Base-by-base conservation (phyloP, 345 rosid genomes). In the Aquilaria yunnanensis region DNA sequence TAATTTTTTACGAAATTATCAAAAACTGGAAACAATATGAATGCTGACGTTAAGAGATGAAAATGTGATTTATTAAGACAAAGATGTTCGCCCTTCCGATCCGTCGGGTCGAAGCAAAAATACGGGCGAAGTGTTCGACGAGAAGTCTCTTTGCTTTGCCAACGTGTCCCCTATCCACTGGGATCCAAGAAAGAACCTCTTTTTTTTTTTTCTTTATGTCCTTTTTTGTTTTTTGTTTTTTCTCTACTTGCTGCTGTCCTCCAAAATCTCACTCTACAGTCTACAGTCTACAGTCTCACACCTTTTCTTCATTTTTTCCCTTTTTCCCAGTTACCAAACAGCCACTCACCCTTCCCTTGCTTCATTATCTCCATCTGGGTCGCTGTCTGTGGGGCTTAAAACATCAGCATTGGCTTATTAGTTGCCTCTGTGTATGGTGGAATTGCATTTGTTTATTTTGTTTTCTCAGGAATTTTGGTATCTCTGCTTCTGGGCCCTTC, bases 161-260 rank as follows among this genome's bases (percentile, higher is more conserved):
- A 62, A 43, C 69, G 47, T 69, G 72, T 68, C 54, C 47, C 60
- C 70, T 70, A 66, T 64, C 75, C 56, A 37, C 1, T 33, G 60
- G 64, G 64, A 63, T 60, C 74, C 81, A 67, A 68, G 66, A 66
- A 70, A 78, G 64, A 59, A 43, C 30, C 59, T 63, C 73, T 52
- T 71, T 51, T 52, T 47, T 64, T 37, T 7, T 3, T 51, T 48
- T 2, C 14, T 6, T 10, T 10, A 11, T 54, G 47, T 32, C 14
- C 14, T 53, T 3, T 43, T 30, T 45, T 16, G 33, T 37, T n/a
- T 23, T 51, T n/a, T 53, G 12, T 32, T 5, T 46, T 60, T 56
- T 3, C 9, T 31, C n/a, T 29, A 37, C 51, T 41, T 46, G 47
- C 48, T 16, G 33, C 51, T 37, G 43, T 37, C 43, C 43, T 37